These are phyloP conservation scores for Yamadazyma tumulicola DNA, from an alignment of 805 yeast species.

Conservation along the genomic window DNA sequence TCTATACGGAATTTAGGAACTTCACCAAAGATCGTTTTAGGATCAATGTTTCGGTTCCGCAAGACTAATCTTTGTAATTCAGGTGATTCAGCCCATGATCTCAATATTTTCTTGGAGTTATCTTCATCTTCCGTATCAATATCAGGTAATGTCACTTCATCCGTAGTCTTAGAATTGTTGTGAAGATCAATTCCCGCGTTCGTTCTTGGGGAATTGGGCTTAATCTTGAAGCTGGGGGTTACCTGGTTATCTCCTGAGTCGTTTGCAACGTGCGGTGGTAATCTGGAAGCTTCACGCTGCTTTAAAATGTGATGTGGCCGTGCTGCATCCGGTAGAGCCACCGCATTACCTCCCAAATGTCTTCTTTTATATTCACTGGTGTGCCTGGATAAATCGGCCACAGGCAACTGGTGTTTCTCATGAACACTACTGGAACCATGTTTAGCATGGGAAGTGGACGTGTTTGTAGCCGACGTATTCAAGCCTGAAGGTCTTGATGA, in stretches of 20 bases:
- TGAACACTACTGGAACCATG: too few species aligned
- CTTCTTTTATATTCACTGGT: conserved; percentile 10
- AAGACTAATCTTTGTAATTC: conserved; percentile 25
- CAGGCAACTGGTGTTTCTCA: conserved; percentile 5
- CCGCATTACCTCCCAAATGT: conserved; percentile 24
- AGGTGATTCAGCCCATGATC: conserved; percentile 40
- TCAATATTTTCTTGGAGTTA: conserved; percentile 18
- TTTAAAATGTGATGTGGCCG: conserved; percentile 15
- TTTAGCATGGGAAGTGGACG: neutral
- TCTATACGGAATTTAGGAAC: conserved; percentile 66
- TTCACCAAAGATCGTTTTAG: conserved; percentile 70
- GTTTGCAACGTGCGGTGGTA: too few species aligned
- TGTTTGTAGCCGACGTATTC: neutral
- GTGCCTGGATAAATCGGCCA: conserved; percentile 2
- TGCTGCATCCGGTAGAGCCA: conserved; percentile 38
- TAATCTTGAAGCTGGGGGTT: conserved; percentile 4
- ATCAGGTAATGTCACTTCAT: conserved; percentile 27
- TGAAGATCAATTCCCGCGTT: conserved; percentile 3
- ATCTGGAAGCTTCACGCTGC: neutral
- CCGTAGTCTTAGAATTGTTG: conserved; percentile 12
- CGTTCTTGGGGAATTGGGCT: conserved; percentile 6
- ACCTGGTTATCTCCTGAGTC: neutral
- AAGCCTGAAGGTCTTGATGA: neutral
- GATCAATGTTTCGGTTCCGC: conserved; percentile 46
- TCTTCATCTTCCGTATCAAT: conserved; percentile 38